Evolutionary conservation across 73 alveolate species (phyloP).

Genomic region (Paramecium primaurelia): DNA sequence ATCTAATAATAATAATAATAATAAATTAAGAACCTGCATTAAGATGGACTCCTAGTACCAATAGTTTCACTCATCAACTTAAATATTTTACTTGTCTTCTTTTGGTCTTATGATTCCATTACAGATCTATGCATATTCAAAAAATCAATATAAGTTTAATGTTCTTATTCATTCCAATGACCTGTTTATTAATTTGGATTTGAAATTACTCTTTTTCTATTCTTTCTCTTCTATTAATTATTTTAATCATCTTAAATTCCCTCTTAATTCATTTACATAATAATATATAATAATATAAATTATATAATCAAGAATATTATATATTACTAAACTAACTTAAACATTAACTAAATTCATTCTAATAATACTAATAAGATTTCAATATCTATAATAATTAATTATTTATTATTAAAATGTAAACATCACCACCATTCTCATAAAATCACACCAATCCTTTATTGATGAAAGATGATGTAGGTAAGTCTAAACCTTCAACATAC

Average conservation of each 20-base stretch:
- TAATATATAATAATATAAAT: not conserved
- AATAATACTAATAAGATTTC: no score
- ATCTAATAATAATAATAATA: not conserved
- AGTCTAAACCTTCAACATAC: slow-evolving; percentile 73
- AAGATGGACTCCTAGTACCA: slow-evolving; percentile 20
- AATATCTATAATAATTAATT: not conserved
- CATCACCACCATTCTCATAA: slow-evolving; percentile 6
- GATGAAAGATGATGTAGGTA: slow-evolving; percentile 85
- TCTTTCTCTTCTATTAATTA: not conserved
- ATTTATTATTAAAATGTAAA: not conserved
- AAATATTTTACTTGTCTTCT: slow-evolving; percentile 23
- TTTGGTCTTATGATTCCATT: not conserved
- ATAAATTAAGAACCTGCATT: not conserved
- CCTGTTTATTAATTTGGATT: slow-evolving; percentile 20
- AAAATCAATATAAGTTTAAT: slow-evolving; percentile 7
- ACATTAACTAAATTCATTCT: no score
- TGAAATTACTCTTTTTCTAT: not conserved
- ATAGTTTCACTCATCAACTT: slow-evolving; percentile 36
- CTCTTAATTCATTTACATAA: not conserved
- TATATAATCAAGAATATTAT: not conserved
- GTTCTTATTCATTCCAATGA: slow-evolving; percentile 34
- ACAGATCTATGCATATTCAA: not conserved
- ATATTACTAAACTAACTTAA: not conserved
- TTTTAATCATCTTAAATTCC: not conserved
- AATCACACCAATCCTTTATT: slow-evolving; percentile 65